Percentiles rank a stretch among this genome's conserved stretches.
phyloP scores from a whole-genome alignment of 2,329 filamentous ascomycete species.

The Cryoendolithus antarcticus region DNA sequence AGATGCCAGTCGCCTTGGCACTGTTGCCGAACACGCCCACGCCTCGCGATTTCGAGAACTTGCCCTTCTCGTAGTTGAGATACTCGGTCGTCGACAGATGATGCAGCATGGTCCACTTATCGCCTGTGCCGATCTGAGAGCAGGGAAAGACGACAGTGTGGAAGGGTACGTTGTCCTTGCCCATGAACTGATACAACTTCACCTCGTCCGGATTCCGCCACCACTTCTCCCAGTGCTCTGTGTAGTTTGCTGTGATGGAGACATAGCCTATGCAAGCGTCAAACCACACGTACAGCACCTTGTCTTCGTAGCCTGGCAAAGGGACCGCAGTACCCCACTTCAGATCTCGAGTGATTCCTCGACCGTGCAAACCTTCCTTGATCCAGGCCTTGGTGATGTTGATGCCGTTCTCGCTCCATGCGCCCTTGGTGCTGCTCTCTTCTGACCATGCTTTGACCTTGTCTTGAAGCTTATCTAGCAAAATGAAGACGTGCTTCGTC shows the following conservation, averaged over 20 bases:
- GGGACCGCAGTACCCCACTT: constrained; percentile 69
- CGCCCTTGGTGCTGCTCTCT: constrained; percentile 59
- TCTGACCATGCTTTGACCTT: constrained; percentile 67
- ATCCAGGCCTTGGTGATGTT: constrained; percentile 73
- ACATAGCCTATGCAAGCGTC: constrained; percentile 89
- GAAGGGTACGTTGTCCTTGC: constrained; percentile 81
- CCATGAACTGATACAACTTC: constrained; percentile 87
- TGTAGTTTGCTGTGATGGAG: constrained; percentile 89
- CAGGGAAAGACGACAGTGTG: constrained; percentile 87
- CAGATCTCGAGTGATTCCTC: constrained; percentile 84
- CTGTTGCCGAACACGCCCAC: constrained; percentile 88
- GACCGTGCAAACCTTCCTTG: constrained; percentile 68
- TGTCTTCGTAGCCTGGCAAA: constrained; percentile 51
- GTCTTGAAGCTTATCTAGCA: constrained; percentile 69
- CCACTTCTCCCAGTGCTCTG: constrained; percentile 82
- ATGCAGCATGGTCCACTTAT: constrained; percentile 82
- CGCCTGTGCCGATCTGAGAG: constrained; percentile 69
- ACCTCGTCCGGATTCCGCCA: constrained; percentile 86
- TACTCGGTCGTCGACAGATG: constrained; percentile 84
- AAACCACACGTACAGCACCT: constrained; percentile 90
- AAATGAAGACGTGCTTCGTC: constrained; percentile 87
- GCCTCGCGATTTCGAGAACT: constrained; percentile 84
- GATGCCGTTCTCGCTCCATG: constrained; percentile 63
- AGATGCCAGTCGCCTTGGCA: constrained; percentile 73
- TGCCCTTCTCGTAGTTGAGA: constrained; percentile 76